Percentiles rank a stretch among this genome's conserved stretches.
Conservation (phyloP, 2,329 filamentous ascomycete genomes). For the Colletotrichum navitas region DNA sequence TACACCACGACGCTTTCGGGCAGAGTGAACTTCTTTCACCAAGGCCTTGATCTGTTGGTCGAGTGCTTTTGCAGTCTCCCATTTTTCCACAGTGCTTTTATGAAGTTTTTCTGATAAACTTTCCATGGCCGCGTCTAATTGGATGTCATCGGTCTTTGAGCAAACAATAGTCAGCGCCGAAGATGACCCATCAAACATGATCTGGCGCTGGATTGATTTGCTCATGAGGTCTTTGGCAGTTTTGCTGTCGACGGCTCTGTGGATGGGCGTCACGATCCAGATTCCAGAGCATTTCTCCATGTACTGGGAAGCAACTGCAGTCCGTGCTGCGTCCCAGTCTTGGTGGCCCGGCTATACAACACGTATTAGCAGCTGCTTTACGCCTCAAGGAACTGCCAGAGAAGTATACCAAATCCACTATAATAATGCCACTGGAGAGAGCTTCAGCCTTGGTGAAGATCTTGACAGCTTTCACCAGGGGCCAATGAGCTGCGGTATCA, state of each 20-base stretch:
- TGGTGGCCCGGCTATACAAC: constrained; percentile 69
- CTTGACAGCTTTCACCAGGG: constrained; percentile 48
- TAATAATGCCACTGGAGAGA: background rate
- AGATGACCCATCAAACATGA: constrained; percentile 70
- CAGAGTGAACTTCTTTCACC: too few species aligned
- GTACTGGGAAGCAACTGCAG: constrained; percentile 68
- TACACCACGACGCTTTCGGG: too few species aligned
- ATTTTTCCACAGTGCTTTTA: background rate
- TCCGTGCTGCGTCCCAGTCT: constrained; percentile 71
- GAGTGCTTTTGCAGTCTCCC: background rate
- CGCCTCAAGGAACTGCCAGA: too few species aligned
- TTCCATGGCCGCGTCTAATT: constrained; percentile 47
- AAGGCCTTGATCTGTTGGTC: background rate
- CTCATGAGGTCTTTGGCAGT: constrained; percentile 68
- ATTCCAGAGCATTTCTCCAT: constrained; percentile 70
- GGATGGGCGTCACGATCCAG: constrained; percentile 73
- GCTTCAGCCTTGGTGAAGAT: constrained; percentile 15
- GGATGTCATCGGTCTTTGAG: constrained; percentile 72
- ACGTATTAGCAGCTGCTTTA: too few species aligned
- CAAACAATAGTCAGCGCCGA: constrained; percentile 71
- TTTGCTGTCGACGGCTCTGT: constrained; percentile 70
- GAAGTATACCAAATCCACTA: constrained; percentile 15
- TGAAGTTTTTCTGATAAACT: constrained; percentile 5
- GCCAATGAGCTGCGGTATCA: constrained; percentile 55
- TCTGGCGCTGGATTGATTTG: constrained; percentile 68